Evolutionary conservation across 73 alveolate genomes (phyloP), one percentile per base, ranked within the genome.

Genomic region (Breviolum minutum): DNA sequence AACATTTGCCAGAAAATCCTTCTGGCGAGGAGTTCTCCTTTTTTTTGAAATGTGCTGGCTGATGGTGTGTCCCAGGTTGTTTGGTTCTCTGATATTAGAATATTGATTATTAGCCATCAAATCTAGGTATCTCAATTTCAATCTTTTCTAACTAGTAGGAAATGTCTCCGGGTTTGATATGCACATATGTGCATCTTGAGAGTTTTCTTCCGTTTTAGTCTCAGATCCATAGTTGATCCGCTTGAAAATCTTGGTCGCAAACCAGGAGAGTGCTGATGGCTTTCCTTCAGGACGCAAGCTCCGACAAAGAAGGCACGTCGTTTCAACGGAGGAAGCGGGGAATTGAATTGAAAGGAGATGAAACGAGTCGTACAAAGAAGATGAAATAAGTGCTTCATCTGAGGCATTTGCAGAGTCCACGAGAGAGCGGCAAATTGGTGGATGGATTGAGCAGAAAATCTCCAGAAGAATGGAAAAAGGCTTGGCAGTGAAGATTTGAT

Each of bases 1-100:
- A 61, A 26, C 26, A 32, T 22, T 61, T 83, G 92, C 74, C 54
- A 22, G 92, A 83, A 7, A 83, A 83, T n/a, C 92, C 92, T 0
- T 83, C 92, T 61, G 92, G 92, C 7, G 92, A 83, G 92, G 90
- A 79, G 87, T 10, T 10, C 60, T 10, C 63, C 54, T 40, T 40
- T 40, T 40, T 40, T 2, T 40, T 40, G 54, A 40, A 40, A 40
- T 40, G 54, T 40, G 54, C 54, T 40, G 54, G 54, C 54, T 40
- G 54, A 40, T 40, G 54, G 54, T 40, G 54, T 40, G 54, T 40
- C 54, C 0, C 54, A 40, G 54, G 54, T 40, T 40, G 54, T 40
- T 40, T 40, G 54, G 54, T 3, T 40, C 54, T 0, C 54, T 40
- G 54, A 40, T 40, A 40, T 40, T 0, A 40, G 54, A 40, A 3